A percentile compares a stretch with the other conserved stretches of the same genome.
phyloP scores from a whole-genome alignment of 495 filamentous ascomycete species.

The Trypethelium eluteriae region DNA sequence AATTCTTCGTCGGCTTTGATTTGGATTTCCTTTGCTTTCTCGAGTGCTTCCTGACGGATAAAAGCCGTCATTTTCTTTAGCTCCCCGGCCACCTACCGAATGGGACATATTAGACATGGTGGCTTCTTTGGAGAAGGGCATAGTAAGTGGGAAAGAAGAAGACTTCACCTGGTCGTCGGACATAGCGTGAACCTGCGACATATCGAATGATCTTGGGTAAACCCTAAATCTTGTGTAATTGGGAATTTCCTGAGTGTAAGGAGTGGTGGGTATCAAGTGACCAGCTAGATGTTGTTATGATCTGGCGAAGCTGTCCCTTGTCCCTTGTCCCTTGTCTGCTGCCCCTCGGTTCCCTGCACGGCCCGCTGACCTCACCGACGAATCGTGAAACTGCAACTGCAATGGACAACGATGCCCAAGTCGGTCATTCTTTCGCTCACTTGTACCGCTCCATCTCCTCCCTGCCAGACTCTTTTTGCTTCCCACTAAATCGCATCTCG shows the following conservation, averaged over 20 bases:
- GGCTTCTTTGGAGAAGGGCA: slow-evolving; percentile 10
- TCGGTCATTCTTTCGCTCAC: not conserved
- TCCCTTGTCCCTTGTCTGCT: not conserved
- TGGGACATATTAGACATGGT: slow-evolving; percentile 17
- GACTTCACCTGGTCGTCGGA: slow-evolving; percentile 85
- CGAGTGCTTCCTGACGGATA: slow-evolving; percentile 95
- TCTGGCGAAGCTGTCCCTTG: slow-evolving; percentile 8
- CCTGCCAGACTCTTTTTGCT: not conserved
- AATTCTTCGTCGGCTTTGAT: slow-evolving; percentile 98
- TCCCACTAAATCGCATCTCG: not conserved
- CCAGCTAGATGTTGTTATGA: slow-evolving; percentile 7
- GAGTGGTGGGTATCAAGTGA: slow-evolving; percentile 7
- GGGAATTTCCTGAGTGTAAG: not conserved
- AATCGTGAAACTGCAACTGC: slow-evolving; percentile 12
- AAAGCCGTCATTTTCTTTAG: slow-evolving; percentile 99
- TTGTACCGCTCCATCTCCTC: not conserved
- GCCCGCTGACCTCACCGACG: slow-evolving; percentile 9
- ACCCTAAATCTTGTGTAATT: not conserved
- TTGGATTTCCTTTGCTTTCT: slow-evolving; percentile 93
- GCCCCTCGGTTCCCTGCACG: slow-evolving; percentile 3
- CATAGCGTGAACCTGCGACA: slow-evolving; percentile 88
- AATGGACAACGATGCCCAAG: not conserved
- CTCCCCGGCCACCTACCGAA: slow-evolving; percentile 73
- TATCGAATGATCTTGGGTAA: slow-evolving; percentile 42
- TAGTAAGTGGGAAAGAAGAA: slow-evolving; percentile 13